phyloP scores from a whole-genome alignment of 169 alveolate species.

The Plasmodium billcollinsi region DNA sequence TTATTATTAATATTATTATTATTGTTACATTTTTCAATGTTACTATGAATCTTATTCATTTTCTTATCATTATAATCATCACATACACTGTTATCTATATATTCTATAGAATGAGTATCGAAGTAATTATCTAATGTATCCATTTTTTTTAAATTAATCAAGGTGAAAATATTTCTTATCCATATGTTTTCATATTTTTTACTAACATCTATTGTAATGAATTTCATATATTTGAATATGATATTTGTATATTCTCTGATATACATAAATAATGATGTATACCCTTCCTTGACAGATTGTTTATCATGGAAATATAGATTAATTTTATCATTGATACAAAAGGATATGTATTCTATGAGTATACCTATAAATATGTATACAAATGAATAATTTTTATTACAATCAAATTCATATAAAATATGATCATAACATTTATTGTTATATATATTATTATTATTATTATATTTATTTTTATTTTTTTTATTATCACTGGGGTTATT shows the following conservation, averaged over 20 bases:
- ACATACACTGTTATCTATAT: neutral
- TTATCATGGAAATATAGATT: conserved; percentile 10
- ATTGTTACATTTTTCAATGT: neutral
- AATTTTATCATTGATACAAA: conserved; percentile 5
- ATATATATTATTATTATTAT: neutral
- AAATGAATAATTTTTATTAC: conserved; percentile 48
- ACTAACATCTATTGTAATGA: neutral
- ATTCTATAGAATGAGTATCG: neutral
- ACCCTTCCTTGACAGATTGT: conserved; percentile 6
- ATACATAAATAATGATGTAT: conserved; percentile 4
- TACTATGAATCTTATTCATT: neutral
- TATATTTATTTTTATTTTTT: neutral
- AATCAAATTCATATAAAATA: conserved; percentile 11
- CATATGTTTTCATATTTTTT: conserved; percentile 38
- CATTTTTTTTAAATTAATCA: conserved; percentile 35
- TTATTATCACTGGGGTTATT: neutral
- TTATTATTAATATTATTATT: no score
- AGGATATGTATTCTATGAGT: conserved; percentile 38
- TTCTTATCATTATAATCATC: neutral
- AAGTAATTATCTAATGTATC: neutral
- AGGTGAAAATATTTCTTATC: conserved; percentile 44
- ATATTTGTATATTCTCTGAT: conserved; percentile 35
- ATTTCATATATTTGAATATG: conserved; percentile 50
- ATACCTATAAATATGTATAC: conserved; percentile 48
- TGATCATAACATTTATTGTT: neutral